Evolutionary conservation across 495 filamentous ascomycete species (phyloP), one percentile per base, ranked within the genome.

Genomic region (Talaromyces proteolyticus): DNA sequence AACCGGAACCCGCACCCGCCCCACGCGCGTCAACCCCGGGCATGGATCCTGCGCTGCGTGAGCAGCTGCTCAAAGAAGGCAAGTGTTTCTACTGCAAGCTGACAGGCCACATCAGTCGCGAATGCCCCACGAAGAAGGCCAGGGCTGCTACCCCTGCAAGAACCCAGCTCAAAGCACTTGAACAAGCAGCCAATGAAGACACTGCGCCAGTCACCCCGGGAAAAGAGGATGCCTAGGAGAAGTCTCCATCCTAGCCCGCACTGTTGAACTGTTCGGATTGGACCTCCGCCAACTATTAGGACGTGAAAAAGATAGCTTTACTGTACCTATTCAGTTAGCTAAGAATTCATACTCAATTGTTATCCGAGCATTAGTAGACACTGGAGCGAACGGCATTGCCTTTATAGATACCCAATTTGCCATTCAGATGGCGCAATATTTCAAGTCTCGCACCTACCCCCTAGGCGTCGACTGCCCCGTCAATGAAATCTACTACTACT

Each of bases 301-400:
- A 14, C 3, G 10, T n/a, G 44, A 47, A 6, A 41, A 42, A 6
- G 51, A 53, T 19, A 51, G 49, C 39, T 53, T 53, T 47, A 47
- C 43, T 53, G n/a, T 53, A 29, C 4, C 38, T 53, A 47, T 25
- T 41, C 14, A 42, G 34, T 11, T 53, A 53, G 22, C 38, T 2
- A 23, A 53, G 14, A 53, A 53, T 48, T 29, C 26, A 47, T 17
- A 24, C n/a, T 25, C 4, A 24, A 19, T 53, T 48, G 16, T 38
- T 12, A 3, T 38, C 3, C 16, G 16, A 8, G 17, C 36, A 6
- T 37, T 53, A 18, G 44, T 39, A 18, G 23, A 53, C 24, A 53
- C 44, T 18, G 21, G 16, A n/a, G n/a, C n/a, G n/a, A n/a, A n/a
- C n/a, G n/a, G n/a, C n/a, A n/a, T n/a, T n/a, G n/a, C n/a, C n/a